Conservation (phyloP, 2,329 filamentous ascomycete genomes). For the Fusarium caatingaense region DNA sequence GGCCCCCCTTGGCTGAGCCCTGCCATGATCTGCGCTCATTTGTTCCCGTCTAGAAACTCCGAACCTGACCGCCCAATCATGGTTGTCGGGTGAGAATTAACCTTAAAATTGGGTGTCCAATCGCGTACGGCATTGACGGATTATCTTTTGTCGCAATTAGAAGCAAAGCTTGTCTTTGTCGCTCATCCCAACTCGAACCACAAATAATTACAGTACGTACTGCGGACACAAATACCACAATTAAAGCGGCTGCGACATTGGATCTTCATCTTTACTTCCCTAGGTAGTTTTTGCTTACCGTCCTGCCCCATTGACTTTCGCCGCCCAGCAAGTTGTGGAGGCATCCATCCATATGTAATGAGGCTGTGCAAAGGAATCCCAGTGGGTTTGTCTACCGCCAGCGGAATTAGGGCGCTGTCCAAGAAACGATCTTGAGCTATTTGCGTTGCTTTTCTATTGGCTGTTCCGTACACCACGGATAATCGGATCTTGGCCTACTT, state of each 20-base stretch:
- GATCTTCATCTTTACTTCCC: neutral
- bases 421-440: neutral
- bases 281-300: neutral
- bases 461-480: slow-evolving; percentile 6
- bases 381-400: neutral
- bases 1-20: slow-evolving; percentile 15
- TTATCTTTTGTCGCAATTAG: neutral
- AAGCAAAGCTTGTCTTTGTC: neutral
- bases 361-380: slow-evolving; percentile 41
- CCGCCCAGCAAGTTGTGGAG: neutral
- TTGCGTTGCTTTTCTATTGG: slow-evolving; percentile 11
- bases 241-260: neutral
- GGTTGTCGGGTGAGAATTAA: slow-evolving; percentile 22
- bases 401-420: neutral
- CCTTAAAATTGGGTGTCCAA: slow-evolving; percentile 33
- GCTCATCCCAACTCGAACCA: neutral
- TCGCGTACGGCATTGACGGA: slow-evolving; percentile 10
- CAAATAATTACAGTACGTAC: neutral
- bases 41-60: neutral
- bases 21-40: slow-evolving; percentile 29
- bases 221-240: neutral
- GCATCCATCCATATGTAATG: slow-evolving; percentile 7
- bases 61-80: slow-evolving; percentile 22
- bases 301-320: neutral
- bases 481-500: neutral